Evolutionary conservation across 2,329 filamentous ascomycete species (phyloP).

Genomic region (Aspergillus sp.): DNA sequence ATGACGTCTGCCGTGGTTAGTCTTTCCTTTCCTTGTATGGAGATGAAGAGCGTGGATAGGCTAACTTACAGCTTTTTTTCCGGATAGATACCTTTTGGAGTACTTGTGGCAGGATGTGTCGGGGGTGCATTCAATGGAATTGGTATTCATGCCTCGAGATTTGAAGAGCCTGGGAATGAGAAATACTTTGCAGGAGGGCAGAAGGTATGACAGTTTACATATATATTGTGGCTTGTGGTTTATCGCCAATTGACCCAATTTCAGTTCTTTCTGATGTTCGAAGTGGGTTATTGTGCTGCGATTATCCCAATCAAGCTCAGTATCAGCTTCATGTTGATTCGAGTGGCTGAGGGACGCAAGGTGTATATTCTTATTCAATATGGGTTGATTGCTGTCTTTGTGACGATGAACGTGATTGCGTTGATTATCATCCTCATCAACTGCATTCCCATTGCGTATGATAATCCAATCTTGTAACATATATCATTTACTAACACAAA

Average conservation of each 20-base stretch:
- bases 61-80: not conserved
- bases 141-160: constrained; percentile 8
- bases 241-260: not conserved
- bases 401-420: constrained; percentile 18
- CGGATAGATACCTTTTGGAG: constrained; percentile 13
- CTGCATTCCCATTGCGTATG: constrained; percentile 16
- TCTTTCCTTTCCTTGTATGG: not conserved
- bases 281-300: constrained; percentile 20
- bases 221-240: too few species aligned
- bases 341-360: constrained; percentile 18
- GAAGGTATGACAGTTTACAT: too few species aligned
- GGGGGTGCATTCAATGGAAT: constrained; percentile 22
- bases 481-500: not conserved
- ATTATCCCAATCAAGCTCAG: constrained; percentile 23
- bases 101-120: constrained; percentile 13
- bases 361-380: constrained; percentile 17
- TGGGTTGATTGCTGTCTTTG: constrained; percentile 11
- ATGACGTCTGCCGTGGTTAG: constrained; percentile 18
- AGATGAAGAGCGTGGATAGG: not conserved
- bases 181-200: constrained; percentile 13
- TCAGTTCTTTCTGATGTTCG: constrained; percentile 21
- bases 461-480: not conserved
- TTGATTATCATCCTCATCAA: constrained; percentile 18
- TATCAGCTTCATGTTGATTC: constrained; percentile 21
- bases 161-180: constrained; percentile 11